Evolutionary conservation across 768 basidiomycete species (phyloP), one percentile per base, ranked within the genome.

Genomic region (Gelatoporia subvermispora): DNA sequence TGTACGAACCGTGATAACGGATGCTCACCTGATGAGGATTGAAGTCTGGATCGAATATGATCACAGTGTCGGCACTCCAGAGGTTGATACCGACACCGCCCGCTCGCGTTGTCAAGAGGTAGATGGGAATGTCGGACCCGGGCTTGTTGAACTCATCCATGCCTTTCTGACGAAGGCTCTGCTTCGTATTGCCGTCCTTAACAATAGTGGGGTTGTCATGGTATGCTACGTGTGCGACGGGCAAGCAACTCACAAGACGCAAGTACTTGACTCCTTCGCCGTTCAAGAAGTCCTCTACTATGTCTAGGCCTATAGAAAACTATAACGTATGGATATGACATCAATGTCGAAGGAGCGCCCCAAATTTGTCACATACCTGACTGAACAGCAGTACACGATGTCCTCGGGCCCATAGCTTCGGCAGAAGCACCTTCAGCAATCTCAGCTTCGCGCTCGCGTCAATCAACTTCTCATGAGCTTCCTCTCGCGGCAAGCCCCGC

Each of bases 101-200:
- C 36, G 95, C 96, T 24, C 95, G 82, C 31, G 94, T 91, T 3
- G 91, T 88, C 35, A 99, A 74, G 2, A 99, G 72, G 66, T 92
- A 99, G 53, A 98, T 84, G 65, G 94, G 95, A 46, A 85, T 69
- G 42, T 94, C 90, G 1, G 94, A 97, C 31, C 77, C 79, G 3
- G 84, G 84, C 35, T 79, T 83, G 66, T 99, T 97, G 74, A 88
- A 99, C 53, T 84, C 83, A 56, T 99, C 96, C 84, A 99, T 96
- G 41, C 82, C 84, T 63, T 90, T 91, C 64, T 99, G 96, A 20
- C 96, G 79, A n/a, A 81, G 79, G 3, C 74, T 72, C 57, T 88
- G 84, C 63, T 88, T 88, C 3, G 93, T 93, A 51, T 80, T 84
- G 10, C 96, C 96, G 62, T 98, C 95, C 88, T 95, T 57, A 1